Percentiles rank a stretch among this genome's conserved stretches.
phyloP scores from a whole-genome alignment of 768 basidiomycete species.

The Stropharia rugosoannulata region DNA sequence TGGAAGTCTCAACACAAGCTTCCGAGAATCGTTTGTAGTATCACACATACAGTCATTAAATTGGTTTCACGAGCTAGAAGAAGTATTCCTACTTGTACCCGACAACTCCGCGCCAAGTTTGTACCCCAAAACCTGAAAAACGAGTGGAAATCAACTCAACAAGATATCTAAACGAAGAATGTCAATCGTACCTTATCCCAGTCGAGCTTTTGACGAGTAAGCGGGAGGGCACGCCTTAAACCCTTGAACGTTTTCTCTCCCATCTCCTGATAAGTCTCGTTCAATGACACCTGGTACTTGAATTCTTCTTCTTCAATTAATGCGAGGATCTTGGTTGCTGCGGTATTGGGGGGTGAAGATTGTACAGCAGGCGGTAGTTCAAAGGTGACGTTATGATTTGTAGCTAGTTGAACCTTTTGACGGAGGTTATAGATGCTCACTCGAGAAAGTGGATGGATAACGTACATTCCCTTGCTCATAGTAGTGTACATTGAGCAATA shows the following conservation, averaged over 20 bases:
- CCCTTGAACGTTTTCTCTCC: slow-evolving; percentile 93
- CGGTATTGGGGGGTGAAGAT: slow-evolving; percentile 46
- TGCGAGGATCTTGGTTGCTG: slow-evolving; percentile 74
- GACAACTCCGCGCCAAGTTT: slow-evolving; percentile 78
- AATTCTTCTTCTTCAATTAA: slow-evolving; percentile 80
- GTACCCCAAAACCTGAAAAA: slow-evolving; percentile 47
- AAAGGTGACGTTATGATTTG: slow-evolving; percentile 67
- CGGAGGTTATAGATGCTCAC: neutral
- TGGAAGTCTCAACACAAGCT: too few species aligned
- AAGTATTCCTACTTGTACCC: slow-evolving; percentile 55
- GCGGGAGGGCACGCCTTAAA: slow-evolving; percentile 83
- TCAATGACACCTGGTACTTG: slow-evolving; percentile 76
- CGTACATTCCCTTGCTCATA: slow-evolving; percentile 96
- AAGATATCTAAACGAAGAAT: neutral
- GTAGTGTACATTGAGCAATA: slow-evolving; percentile 89
- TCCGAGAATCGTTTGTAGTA: too few species aligned
- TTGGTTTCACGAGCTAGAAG: slow-evolving; percentile 28
- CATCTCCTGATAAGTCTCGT: slow-evolving; percentile 84
- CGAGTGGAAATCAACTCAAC: neutral
- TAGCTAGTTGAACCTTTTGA: slow-evolving; percentile 83
- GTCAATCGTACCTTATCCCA: slow-evolving; percentile 79
- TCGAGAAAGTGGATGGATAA: neutral
- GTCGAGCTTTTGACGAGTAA: slow-evolving; percentile 92
- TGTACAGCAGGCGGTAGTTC: slow-evolving; percentile 58
- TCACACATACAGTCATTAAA: neutral